Evolutionary conservation across 139 green algal species (phyloP).

Genomic region (Penium margaritaceum): DNA sequence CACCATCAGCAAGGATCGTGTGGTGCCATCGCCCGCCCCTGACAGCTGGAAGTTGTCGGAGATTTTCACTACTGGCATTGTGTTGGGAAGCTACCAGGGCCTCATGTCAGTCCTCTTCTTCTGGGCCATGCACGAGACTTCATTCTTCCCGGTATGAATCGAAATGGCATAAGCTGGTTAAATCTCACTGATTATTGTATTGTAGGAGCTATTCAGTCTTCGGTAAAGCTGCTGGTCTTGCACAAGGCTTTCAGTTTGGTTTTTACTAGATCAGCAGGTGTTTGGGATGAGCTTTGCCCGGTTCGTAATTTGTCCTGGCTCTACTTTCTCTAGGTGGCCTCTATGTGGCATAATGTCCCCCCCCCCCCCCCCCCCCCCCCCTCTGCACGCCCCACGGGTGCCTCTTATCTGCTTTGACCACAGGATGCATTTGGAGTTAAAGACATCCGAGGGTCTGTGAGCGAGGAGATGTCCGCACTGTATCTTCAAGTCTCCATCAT

Average conservation of each 20-base stretch:
- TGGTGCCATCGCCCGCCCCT: constrained; percentile 26
- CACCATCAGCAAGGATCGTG: constrained; percentile 43
- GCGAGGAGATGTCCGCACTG: constrained; percentile 28
- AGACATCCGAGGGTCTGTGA: not conserved
- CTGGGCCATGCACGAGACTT: constrained; percentile 25
- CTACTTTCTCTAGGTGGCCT: too few relatives aligned
- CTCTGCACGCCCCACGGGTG: not conserved
- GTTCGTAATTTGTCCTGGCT: too few relatives aligned
- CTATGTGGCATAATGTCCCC: too few relatives aligned
- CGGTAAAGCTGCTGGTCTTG: not conserved
- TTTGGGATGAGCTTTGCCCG: too few relatives aligned
- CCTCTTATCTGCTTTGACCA: not conserved
- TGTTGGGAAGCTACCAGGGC: constrained; percentile 34
- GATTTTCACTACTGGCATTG: constrained; percentile 32
- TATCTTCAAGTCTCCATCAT: constrained; percentile 46
- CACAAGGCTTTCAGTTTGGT: not conserved
- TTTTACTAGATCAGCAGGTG: too few relatives aligned
- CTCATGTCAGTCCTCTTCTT: constrained; percentile 42
- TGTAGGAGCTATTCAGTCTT: not conserved
- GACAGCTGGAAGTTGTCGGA: constrained; percentile 42
- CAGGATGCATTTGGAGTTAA: constrained; percentile 35
- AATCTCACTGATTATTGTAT: too few relatives aligned
- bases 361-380: not conserved
- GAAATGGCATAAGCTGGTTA: too few relatives aligned
- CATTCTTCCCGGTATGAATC: constrained; percentile 25